Evolutionary conservation across 352 stramenopile species (phyloP), one percentile per base, ranked within the genome.

Genomic region (Globisporangium carolinianum): DNA sequence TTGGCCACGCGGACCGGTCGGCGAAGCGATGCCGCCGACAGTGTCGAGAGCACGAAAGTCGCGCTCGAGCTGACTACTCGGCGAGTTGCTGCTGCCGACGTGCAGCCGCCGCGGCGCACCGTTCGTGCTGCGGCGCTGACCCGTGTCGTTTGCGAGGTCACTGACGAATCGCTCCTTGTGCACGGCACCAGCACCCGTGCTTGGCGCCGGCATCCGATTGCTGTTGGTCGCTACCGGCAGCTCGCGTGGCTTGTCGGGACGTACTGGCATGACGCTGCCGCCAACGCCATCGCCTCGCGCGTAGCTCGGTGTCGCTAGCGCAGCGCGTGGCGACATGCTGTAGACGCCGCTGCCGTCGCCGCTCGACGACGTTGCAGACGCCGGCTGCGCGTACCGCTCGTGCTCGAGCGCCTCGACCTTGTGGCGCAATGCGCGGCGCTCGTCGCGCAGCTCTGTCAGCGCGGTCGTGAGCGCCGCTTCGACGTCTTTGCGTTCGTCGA

Each of bases 121-220:
- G 42, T 62, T 70, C 8, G 47, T 59, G 6, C 68, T 76, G 9
- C 73, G 76, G 0, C 76, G 78, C 60, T 90, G 83, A 7, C 79
- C 79, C 0, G 83, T 88, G 57, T 88, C 83, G 53, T 63, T 63
- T 42, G 88, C 76, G 11, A 90, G 56, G 37, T 90, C 80, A 54
- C 76, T 92, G 55, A 92, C 71, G 48, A 87, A 89, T 3, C 75
- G 69, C 39, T 92, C 83, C 51, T 88, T 92, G 64, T 90, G 80
- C 36, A 60, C 66, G 5, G 51, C 53, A 12, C 51, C 50, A 14
- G 62, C 71, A 42, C 78, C 78, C n/a, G 65, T 65, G 7, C 53
- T 67, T 48, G 41, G 43, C 18, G 52, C 55, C 2, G 38, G 59
- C 17, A 58, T 66, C 8, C n/a, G 11, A 63, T 6, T 37, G 37